These are phyloP conservation scores for Sergeia podlipaevii DNA, from an alignment of 208 protist species.

Conservation along the genomic window DNA sequence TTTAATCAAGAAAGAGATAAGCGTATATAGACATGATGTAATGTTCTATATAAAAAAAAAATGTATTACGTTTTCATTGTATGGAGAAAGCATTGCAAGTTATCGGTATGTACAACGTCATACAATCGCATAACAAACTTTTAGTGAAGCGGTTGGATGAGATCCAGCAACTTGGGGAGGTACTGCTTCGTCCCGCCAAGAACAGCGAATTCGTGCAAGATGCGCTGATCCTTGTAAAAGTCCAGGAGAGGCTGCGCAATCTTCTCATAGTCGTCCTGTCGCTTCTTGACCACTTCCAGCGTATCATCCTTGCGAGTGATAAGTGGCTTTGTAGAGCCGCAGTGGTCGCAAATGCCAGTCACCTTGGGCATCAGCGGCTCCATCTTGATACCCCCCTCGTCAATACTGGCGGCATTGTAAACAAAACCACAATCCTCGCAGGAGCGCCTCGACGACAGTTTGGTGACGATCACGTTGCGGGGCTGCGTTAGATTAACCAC, in stretches of 20 bases:
- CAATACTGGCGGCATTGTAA: constrained; percentile 71
- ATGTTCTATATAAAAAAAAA: too few relatives aligned
- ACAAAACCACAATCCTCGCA: constrained; percentile 69
- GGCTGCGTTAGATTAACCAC: constrained; percentile 82
- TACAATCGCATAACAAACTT: too few relatives aligned
- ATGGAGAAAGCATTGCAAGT: too few relatives aligned
- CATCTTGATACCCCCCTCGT: constrained; percentile 76
- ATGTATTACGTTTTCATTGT: too few relatives aligned
- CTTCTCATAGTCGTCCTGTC: constrained; percentile 58
- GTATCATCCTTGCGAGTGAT: constrained; percentile 67
- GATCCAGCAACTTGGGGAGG: constrained; percentile 60
- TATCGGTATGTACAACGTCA: too few relatives aligned
- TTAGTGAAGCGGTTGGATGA: constrained; percentile 26
- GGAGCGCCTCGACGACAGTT: constrained; percentile 61
- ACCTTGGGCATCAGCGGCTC: constrained; percentile 70
- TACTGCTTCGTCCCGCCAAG: constrained; percentile 65
- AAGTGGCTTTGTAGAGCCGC: constrained; percentile 54
- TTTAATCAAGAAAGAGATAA: too few relatives aligned
- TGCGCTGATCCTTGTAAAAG: constrained; percentile 57
- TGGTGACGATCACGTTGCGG: constrained; percentile 61
- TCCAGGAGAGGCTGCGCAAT: constrained; percentile 45
- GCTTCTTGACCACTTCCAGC: constrained; percentile 41
- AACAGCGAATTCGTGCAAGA: constrained; percentile 63
- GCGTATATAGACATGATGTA: too few relatives aligned
- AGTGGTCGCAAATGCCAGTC: constrained; percentile 76